Percentiles rank a stretch among this genome's conserved stretches.
These are phyloP conservation scores for Acacia crassicarpa DNA, from an alignment of 306 rosid species.

Conservation along the genomic window DNA sequence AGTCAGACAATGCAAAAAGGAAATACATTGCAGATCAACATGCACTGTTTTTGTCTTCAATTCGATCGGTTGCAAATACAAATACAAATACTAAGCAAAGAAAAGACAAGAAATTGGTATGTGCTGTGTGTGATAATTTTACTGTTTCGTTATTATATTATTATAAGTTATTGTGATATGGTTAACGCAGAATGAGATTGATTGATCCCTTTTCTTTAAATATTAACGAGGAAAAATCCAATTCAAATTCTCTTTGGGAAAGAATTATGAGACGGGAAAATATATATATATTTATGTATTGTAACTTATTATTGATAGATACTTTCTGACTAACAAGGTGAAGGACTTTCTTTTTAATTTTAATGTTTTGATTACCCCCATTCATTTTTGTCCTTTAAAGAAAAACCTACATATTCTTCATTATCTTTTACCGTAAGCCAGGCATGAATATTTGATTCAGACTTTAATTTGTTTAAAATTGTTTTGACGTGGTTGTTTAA, in stretches of 20 bases:
- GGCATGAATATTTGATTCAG: background rate
- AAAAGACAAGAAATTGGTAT: constrained; percentile 4
- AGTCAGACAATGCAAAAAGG: background rate
- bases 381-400: background rate
- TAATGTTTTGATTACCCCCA: background rate
- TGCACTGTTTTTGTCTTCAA: background rate
- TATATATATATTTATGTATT: background rate
- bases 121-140: background rate
- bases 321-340: background rate
- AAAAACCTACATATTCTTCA: background rate
- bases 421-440: background rate
- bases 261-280: background rate
- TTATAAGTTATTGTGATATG: background rate
- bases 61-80: background rate
- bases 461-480: background rate
- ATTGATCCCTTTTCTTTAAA: background rate
- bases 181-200: background rate
- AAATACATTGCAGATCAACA: constrained; percentile 12
- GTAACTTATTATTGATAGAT: background rate
- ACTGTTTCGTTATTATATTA: background rate
- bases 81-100: background rate
- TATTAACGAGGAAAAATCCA: constrained; percentile 5
- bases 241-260: background rate
- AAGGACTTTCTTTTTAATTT: background rate
- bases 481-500: background rate